phyloP scores from a whole-genome alignment of 1,139 yeast species.

The Taphrina communis region DNA sequence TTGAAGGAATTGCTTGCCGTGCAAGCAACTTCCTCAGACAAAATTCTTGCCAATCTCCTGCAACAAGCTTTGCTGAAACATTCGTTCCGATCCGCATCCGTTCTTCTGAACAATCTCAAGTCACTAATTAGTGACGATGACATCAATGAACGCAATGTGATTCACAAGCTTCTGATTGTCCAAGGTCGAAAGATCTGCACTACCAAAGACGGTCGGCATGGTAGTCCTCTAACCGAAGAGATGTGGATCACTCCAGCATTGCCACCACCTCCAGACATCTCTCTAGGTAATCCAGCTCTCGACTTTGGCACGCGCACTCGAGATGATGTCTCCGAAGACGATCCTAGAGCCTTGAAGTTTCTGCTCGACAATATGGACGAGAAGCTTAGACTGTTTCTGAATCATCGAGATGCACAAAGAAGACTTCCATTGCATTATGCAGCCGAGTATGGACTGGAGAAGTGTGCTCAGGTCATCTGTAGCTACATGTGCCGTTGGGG shows the following conservation, averaged over 20 bases:
- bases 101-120: slow-evolving; percentile 58
- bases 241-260: slow-evolving; percentile 40
- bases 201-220: slow-evolving; percentile 46
- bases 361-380: slow-evolving; percentile 62
- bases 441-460: slow-evolving; percentile 81
- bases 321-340: slow-evolving; percentile 51
- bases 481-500: slow-evolving; percentile 60
- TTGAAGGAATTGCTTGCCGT: slow-evolving; percentile 49
- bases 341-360: slow-evolving; percentile 61
- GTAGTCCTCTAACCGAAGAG: slow-evolving; percentile 35
- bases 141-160: slow-evolving; percentile 79
- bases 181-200: slow-evolving; percentile 61
- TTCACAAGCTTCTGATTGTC: slow-evolving; percentile 80
- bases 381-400: slow-evolving; percentile 61
- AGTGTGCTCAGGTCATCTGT: slow-evolving; percentile 64
- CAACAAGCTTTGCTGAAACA: slow-evolving; percentile 66
- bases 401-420: slow-evolving; percentile 72
- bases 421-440: slow-evolving; percentile 92
- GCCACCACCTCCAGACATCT: slow-evolving; percentile 22
- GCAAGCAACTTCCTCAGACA: slow-evolving; percentile 47
- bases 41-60: slow-evolving; percentile 61
- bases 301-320: slow-evolving; percentile 41
- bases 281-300: slow-evolving; percentile 40
- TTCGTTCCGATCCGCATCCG: slow-evolving; percentile 63
- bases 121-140: slow-evolving; percentile 69